Evolutionary conservation across 2,329 filamentous ascomycete species (phyloP).

Genomic region (Nectriaceae sp.): DNA sequence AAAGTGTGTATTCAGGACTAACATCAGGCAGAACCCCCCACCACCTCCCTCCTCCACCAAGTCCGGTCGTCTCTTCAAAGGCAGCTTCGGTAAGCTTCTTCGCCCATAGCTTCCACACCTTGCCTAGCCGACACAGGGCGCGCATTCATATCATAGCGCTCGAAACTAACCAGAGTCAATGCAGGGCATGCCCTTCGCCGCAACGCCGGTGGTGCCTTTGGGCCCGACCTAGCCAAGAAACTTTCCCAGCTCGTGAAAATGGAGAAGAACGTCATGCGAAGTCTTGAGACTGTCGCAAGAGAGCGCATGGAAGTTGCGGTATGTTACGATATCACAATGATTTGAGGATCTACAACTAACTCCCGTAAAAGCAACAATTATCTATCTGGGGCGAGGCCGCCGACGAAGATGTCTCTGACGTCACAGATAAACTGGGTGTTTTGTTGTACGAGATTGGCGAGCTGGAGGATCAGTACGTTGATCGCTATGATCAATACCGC

Average conservation of each 20-base stretch:
- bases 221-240: constrained; percentile 93
- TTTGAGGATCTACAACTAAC: constrained; percentile 11
- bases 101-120: neutral
- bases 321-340: constrained; percentile 43
- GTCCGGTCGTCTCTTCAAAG: constrained; percentile 81
- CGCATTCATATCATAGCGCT: too few species aligned
- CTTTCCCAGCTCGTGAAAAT: constrained; percentile 98
- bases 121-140: too few species aligned
- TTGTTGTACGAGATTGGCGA: constrained; percentile 98
- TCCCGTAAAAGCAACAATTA: constrained; percentile 79
- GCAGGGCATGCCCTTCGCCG: constrained; percentile 69
- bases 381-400: constrained; percentile 95
- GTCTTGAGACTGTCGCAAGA: constrained; percentile 89
- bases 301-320: constrained; percentile 99
- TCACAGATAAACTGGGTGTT: constrained; percentile 98
- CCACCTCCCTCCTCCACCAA: constrained; percentile 92
- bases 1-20: neutral
- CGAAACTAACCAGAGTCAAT: constrained; percentile 11
- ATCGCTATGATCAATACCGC: constrained; percentile 98
- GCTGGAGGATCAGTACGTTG: constrained; percentile 96
- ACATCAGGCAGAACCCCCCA: constrained; percentile 73
- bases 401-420: constrained; percentile 97
- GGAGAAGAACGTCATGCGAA: constrained; percentile 99
- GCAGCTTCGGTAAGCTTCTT: constrained; percentile 72
- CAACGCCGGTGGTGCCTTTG: constrained; percentile 75